Conservation (phyloP, 192 early-diverging fungal genomes). For the Pilobolus umbonatus region DNA sequence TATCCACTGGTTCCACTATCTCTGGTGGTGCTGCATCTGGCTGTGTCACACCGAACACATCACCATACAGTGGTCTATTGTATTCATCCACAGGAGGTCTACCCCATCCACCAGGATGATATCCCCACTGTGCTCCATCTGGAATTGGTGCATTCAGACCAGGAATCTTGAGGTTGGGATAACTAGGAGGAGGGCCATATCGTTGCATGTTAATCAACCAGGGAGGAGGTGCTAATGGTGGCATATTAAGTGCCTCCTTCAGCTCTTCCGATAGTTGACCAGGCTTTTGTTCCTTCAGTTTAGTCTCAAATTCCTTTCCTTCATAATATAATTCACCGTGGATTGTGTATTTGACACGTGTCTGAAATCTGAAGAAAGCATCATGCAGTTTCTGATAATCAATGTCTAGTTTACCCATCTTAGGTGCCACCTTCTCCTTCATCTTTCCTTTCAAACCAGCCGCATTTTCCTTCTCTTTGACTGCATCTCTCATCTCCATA, state of each 20-base stretch:
- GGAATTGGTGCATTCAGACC: slow-evolving; percentile 97
- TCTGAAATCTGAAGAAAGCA: slow-evolving; percentile 95
- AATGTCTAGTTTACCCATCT: slow-evolving; percentile 94
- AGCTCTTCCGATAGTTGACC: slow-evolving; percentile 85
- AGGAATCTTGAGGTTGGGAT: slow-evolving; percentile 85
- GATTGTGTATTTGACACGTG: slow-evolving; percentile 66
- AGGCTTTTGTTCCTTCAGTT: slow-evolving; percentile 81
- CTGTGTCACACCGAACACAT: slow-evolving; percentile 78
- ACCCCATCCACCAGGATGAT: slow-evolving; percentile 94
- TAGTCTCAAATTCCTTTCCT: slow-evolving; percentile 93
- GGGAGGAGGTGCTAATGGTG: slow-evolving; percentile 88
- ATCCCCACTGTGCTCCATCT: slow-evolving; percentile 97
- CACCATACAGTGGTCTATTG: slow-evolving; percentile 90
- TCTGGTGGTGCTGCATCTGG: slow-evolving; percentile 51
- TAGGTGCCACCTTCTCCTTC: slow-evolving; percentile 83
- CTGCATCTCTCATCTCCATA: slow-evolving; percentile 89
- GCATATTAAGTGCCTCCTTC: slow-evolving; percentile 82
- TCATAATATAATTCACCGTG: slow-evolving; percentile 94
- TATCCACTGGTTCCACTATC: slow-evolving; percentile 63
- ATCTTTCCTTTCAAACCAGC: slow-evolving; percentile 77
- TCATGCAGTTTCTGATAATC: slow-evolving; percentile 98
- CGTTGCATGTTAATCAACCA: slow-evolving; percentile 99
- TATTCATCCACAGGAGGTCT: slow-evolving; percentile 80
- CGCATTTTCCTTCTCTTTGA: slow-evolving; percentile 84
- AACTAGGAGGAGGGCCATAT: slow-evolving; percentile 92